phyloP scores from a whole-genome alignment of 148 eudicot genomes.

The Rhododendron mucronatum region DNA sequence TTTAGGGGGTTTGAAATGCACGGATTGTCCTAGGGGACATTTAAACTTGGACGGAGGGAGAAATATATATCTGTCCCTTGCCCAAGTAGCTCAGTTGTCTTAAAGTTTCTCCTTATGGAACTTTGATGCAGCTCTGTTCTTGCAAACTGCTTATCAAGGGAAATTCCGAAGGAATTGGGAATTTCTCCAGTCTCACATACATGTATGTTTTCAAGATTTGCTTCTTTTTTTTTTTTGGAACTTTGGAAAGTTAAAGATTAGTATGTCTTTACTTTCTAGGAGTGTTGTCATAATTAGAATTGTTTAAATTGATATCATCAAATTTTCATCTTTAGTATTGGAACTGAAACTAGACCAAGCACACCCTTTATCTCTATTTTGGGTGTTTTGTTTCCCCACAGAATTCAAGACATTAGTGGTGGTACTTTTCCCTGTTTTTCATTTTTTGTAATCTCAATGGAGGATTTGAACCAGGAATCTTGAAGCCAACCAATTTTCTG shows the following conservation, averaged over 20 bases:
- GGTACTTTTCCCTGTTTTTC: background rate
- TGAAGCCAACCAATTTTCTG: conserved; percentile 61
- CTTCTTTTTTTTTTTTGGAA: too few species aligned
- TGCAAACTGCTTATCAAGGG: conserved; percentile 63
- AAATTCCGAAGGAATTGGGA: conserved; percentile 56
- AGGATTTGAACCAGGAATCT: conserved; percentile 36
- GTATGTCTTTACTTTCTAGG: background rate
- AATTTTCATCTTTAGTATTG: background rate
- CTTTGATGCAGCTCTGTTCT: conserved; percentile 58
- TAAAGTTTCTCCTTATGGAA: background rate
- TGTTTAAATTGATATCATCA: background rate
- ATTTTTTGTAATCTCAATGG: conserved; percentile 5
- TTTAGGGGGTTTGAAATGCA: too few species aligned
- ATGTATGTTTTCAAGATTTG: conserved; percentile 37
- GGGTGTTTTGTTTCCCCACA: background rate
- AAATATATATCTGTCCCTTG: too few species aligned
- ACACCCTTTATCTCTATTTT: background rate
- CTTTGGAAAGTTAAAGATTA: too few species aligned
- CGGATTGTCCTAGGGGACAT: too few species aligned
- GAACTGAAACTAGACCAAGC: conserved; percentile 3
- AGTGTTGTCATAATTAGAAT: background rate
- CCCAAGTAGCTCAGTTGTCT: too few species aligned
- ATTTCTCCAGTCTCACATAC: conserved; percentile 50
- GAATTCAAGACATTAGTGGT: background rate
- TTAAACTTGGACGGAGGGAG: too few species aligned